A percentile compares a stretch with the other conserved stretches of the same genome.
phyloP scores from a whole-genome alignment of 2,329 filamentous ascomycete species.

The Alternaria sp. region DNA sequence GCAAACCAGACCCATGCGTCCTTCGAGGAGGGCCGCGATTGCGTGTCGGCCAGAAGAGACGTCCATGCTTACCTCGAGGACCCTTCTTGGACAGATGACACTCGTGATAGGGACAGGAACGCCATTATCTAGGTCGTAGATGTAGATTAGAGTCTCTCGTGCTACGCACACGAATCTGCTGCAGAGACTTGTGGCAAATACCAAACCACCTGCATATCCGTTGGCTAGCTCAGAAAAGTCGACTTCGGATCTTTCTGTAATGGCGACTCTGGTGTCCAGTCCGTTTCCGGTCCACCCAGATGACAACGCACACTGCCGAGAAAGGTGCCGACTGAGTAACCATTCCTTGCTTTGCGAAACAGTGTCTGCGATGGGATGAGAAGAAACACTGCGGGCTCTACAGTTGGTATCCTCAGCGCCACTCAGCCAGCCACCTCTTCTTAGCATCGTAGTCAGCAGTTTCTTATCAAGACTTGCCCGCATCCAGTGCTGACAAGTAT shows the following conservation, averaged over 20 bases:
- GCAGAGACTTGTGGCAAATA: slow-evolving; percentile 66
- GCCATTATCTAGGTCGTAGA: slow-evolving; percentile 60
- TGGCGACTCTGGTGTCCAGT: slow-evolving; percentile 22
- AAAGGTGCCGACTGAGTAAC: slow-evolving; percentile 58
- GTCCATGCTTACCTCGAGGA: slow-evolving; percentile 71
- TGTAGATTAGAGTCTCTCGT: slow-evolving; percentile 63
- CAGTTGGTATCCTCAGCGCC: slow-evolving; percentile 7
- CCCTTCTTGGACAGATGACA: slow-evolving; percentile 65
- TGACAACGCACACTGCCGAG: slow-evolving; percentile 61
- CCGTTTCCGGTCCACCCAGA: slow-evolving; percentile 53
- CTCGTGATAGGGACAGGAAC: slow-evolving; percentile 59
- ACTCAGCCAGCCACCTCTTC: slow-evolving; percentile 61
- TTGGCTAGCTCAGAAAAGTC: slow-evolving; percentile 49
- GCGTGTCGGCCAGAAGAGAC: slow-evolving; percentile 64
- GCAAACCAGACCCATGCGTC: slow-evolving; percentile 68
- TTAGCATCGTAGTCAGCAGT: slow-evolving; percentile 64
- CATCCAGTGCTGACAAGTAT: slow-evolving; percentile 69
- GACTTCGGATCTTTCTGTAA: slow-evolving; percentile 34
- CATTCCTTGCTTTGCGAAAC: slow-evolving; percentile 38
- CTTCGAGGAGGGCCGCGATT: slow-evolving; percentile 67
- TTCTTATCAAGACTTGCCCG: slow-evolving; percentile 62
- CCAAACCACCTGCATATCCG: slow-evolving; percentile 42
- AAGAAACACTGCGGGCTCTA: slow-evolving; percentile 1
- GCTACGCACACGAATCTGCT: slow-evolving; percentile 66
- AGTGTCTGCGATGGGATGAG: neutral